Evolutionary conservation across 768 basidiomycete species (phyloP).

Genomic region (Lepiota brunneoincarnata): DNA sequence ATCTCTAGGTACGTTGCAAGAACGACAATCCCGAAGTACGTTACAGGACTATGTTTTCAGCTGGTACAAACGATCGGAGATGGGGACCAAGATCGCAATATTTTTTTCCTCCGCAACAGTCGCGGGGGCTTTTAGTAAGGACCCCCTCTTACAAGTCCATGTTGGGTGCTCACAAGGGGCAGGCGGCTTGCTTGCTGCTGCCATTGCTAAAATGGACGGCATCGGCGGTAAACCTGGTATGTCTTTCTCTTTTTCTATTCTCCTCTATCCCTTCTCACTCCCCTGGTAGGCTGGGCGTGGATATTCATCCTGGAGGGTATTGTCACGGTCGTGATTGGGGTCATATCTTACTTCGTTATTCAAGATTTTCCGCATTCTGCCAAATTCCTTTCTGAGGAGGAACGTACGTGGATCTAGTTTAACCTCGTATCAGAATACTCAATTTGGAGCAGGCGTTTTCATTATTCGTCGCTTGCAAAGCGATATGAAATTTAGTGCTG

Average conservation of each 20-base stretch:
- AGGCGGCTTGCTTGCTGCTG: constrained; percentile 66
- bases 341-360: constrained; percentile 68
- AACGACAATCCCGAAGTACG: not conserved
- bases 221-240: constrained; percentile 56
- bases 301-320: constrained; percentile 77
- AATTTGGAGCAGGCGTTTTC: constrained; percentile 44
- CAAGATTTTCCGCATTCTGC: constrained; percentile 79
- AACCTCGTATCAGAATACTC: not conserved
- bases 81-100: constrained; percentile 65
- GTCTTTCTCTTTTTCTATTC: constrained; percentile 32
- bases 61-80: constrained; percentile 80
- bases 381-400: constrained; percentile 62
- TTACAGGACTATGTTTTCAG: constrained; percentile 26
- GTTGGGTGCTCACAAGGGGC: not conserved
- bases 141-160: not conserved
- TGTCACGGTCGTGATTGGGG: constrained; percentile 56
- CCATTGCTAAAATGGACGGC: constrained; percentile 70
- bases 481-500: constrained; percentile 66
- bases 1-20: constrained; percentile 45
- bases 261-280: not conserved
- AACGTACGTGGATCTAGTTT: constrained; percentile 38
- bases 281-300: constrained; percentile 53
- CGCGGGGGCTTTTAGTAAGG: constrained; percentile 70
- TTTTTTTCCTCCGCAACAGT: constrained; percentile 83
- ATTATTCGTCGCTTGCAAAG: constrained; percentile 62